Percentiles rank a stretch among this genome's conserved stretches.
phyloP scores from a whole-genome alignment of 352 stramenopile genomes.

The Globisporangium perplexum region DNA sequence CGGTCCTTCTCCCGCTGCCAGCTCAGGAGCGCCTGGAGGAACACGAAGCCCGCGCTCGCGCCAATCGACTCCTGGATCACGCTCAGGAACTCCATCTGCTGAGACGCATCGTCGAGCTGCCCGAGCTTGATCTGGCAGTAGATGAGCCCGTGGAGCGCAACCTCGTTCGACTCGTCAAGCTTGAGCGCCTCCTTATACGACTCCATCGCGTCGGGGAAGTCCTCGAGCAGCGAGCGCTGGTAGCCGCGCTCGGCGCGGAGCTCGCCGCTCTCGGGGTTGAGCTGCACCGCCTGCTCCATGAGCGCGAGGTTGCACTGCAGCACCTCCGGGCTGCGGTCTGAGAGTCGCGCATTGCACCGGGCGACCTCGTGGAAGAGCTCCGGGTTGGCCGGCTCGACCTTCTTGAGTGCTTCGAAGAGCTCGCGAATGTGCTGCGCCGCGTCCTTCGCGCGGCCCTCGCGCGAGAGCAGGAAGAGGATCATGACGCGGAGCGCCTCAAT shows the following conservation, averaged over 20 bases:
- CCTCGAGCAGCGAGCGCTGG: slow-evolving; percentile 60
- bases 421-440: slow-evolving; percentile 52
- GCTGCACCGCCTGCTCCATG: slow-evolving; percentile 61
- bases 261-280: slow-evolving; percentile 52
- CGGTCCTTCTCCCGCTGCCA: slow-evolving; percentile 75
- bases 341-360: slow-evolving; percentile 54
- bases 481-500: slow-evolving; percentile 68
- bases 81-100: slow-evolving; percentile 91
- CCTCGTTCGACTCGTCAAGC: slow-evolving; percentile 83
- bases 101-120: slow-evolving; percentile 82
- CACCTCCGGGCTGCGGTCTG: slow-evolving; percentile 59
- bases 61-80: slow-evolving; percentile 88
- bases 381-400: slow-evolving; percentile 62
- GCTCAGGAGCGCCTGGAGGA: slow-evolving; percentile 82
- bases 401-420: slow-evolving; percentile 59
- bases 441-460: slow-evolving; percentile 50
- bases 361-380: slow-evolving; percentile 62
- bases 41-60: slow-evolving; percentile 70
- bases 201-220: slow-evolving; percentile 77
- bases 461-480: slow-evolving; percentile 61
- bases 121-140: slow-evolving; percentile 90
- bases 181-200: slow-evolving; percentile 84
- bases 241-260: slow-evolving; percentile 79
- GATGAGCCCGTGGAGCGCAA: slow-evolving; percentile 87
- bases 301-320: slow-evolving; percentile 64